Conservation (phyloP, 305 asterid species). For the Stenogyne calaminthoides region DNA sequence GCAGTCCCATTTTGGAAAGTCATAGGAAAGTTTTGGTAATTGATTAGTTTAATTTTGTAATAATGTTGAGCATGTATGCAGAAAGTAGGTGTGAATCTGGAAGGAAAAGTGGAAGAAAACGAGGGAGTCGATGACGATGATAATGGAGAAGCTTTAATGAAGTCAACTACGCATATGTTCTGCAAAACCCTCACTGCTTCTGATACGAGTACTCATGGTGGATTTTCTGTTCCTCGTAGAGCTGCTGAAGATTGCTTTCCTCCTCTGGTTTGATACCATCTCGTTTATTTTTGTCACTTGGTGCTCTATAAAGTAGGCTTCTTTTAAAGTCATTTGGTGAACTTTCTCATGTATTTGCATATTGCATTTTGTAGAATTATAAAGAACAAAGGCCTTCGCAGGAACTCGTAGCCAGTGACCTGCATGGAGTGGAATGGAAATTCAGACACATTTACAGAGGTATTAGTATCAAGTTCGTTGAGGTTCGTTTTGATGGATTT, state of each 20-base stretch:
- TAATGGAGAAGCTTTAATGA: slow-evolving; percentile 50
- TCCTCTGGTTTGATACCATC: slow-evolving; percentile 68
- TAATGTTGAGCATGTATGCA: slow-evolving; percentile 25
- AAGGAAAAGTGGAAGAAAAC: slow-evolving; percentile 64
- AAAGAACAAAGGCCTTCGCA: slow-evolving; percentile 97
- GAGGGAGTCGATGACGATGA: slow-evolving; percentile 53
- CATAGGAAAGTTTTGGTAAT: background rate
- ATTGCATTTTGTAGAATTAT: slow-evolving; percentile 58
- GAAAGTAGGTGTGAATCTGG: slow-evolving; percentile 47
- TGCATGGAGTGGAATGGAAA: slow-evolving; percentile 97
- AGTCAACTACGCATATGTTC: slow-evolving; percentile 93
- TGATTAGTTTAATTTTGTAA: background rate
- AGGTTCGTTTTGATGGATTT: background rate
- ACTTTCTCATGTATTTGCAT: slow-evolving; percentile 21
- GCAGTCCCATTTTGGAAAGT: no score
- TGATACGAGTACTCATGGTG: slow-evolving; percentile 99
- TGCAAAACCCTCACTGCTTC: slow-evolving; percentile 98
- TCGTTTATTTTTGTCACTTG: background rate
- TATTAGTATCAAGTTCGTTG: slow-evolving; percentile 21
- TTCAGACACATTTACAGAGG: slow-evolving; percentile 98
- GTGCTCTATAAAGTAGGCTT: background rate
- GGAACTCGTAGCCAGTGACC: slow-evolving; percentile 88
- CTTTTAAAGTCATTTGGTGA: slow-evolving; percentile 3
- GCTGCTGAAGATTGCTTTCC: slow-evolving; percentile 99
- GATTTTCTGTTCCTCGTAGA: slow-evolving; percentile 98